Base-by-base conservation (phyloP, 2,329 filamentous ascomycete species). In the Leptographium galeiforme region DNA sequence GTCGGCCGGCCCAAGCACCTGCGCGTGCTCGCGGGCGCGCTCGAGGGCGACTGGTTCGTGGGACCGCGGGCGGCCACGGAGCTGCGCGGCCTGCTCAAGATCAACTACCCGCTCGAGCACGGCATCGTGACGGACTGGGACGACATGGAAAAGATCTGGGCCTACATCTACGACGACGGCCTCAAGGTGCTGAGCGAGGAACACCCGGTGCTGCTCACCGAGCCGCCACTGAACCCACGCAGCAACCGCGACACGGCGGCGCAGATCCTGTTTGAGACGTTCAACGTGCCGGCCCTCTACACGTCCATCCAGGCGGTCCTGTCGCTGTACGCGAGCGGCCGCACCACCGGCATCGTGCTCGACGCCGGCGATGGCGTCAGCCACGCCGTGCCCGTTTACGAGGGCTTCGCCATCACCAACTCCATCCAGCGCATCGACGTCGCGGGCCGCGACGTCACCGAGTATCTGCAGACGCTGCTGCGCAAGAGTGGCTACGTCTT, bases 121-220 rank as follows among this genome's bases (percentile, higher is more conserved):
- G 93, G 93, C 62, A 94, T 98, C 63, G 93, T 98, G 58, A 98
- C 93, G 61, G 89, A 98, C 70, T 98, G 93, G 93, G 93, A 97
- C 66, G 93, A 98, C 66, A 98, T 98, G 93, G 93, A 98, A 75
- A 84, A 89, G 72, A 98, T 98, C 71, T 98, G 93, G 93, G 87
- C 94, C 63, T 93, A 95, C 65, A 89, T 98, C 52, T 98, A 97
- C 68, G 87, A 87, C 55, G 91, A 96, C 65, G 93, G 94, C 59
- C 70, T 98, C 63, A 97, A 96, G 75, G 95, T 91, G 50, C 77
- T 96, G 66, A 96, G 90, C 69, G 93, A 98, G 77, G 93, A 98
- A 84, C 93, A 98, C 69, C 93, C 93, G 46, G 91, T 98, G 57
- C 82, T 98, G 51, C 78, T 98, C 63, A 98, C 93, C 57, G 93